Base-by-base conservation (phyloP, 257 asterid genomes). In the Gardenia jasminoides region DNA sequence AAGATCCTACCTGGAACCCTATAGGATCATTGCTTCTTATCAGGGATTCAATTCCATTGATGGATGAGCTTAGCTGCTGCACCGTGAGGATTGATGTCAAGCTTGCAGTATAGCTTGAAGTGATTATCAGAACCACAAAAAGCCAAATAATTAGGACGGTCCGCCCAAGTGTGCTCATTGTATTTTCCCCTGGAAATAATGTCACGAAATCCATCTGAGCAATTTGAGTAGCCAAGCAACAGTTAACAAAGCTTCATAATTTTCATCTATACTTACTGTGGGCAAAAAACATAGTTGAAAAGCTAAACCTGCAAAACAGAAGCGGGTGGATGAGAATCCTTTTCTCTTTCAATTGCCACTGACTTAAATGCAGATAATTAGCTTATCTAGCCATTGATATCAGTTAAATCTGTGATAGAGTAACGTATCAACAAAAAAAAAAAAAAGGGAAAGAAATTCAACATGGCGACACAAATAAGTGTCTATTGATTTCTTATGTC, bases 71-170 rank as follows among this genome's bases (percentile, higher is more conserved):
- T 30, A 92, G 82, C 80, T 93, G 92, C 82, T 93, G 90, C 47
- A 89, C 91, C 0, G 97, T 90, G 78, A 92, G 96, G 76, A 92
- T 88, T 36, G 98, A 88, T 56, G 96, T 92, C 90, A 93, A 78
- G 86, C 93, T 92, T 24, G 97, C 96, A 2, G 97, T 89, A 86
- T 91, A 92, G 88, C 98, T 92, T 61, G 94, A 90, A 28, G 84
- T 88, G 56, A 93, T 81, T 76, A 92, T 89, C 78, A 91, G 72
- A 50, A 92, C 96, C 80, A 93, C 95, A 72, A 93, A 93, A 31
- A 93, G 90, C 98, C 98, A 92, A 78, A 92, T 82, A 41, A 93
- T 58, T 79, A 93, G 90, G 76, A 93, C 95, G 82, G 92, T 77
- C 24, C 96, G 94, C 28, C 95, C 96, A 41, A 91, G 90, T 20